Percentiles rank a stretch among this genome's conserved stretches.
Conservation (phyloP, 228 moss, liverwort and hornwort genomes). For the Sphagnum magellanicum region DNA sequence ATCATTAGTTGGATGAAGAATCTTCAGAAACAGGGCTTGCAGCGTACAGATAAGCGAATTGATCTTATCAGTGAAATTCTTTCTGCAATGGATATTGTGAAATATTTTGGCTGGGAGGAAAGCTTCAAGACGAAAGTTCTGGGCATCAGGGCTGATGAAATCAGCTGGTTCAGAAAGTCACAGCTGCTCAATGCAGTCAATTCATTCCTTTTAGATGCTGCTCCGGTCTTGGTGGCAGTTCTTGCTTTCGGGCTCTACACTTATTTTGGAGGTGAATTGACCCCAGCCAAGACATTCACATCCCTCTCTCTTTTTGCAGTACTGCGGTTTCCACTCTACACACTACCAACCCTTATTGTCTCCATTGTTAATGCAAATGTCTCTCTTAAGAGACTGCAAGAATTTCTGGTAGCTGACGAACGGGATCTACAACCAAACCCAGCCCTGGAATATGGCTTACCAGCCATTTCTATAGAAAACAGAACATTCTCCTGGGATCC, state of each 20-base stretch:
- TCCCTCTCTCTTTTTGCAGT: constrained; percentile 70
- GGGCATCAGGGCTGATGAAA: constrained; percentile 40
- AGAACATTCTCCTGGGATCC: constrained; percentile 55
- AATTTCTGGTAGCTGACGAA: constrained; percentile 63
- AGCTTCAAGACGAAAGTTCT: constrained; percentile 54
- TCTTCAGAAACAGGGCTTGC: constrained; percentile 48
- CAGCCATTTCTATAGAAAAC: constrained; percentile 48
- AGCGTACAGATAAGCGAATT: constrained; percentile 63
- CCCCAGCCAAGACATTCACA: constrained; percentile 76
- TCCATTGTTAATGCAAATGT: constrained; percentile 61
- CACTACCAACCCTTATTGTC: constrained; percentile 65
- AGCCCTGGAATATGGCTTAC: constrained; percentile 38
- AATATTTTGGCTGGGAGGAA: constrained; percentile 69
- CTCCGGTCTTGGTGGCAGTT: constrained; percentile 62
- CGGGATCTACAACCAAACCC: constrained; percentile 49
- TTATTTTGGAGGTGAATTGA: constrained; percentile 32
- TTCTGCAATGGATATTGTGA: constrained; percentile 76
- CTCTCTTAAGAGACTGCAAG: constrained; percentile 61
- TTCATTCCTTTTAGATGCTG: constrained; percentile 61
- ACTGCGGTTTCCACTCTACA: constrained; percentile 63
- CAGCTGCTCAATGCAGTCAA: constrained; percentile 56
- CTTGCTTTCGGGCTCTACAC: constrained; percentile 62
- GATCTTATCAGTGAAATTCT: constrained; percentile 69
- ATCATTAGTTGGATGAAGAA: constrained; percentile 42
- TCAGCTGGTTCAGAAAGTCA: constrained; percentile 59